Evolutionary conservation across 2,329 filamentous ascomycete species (phyloP), one percentile per base, ranked within the genome.

Genomic region (Pyricularia pennisetigena): DNA sequence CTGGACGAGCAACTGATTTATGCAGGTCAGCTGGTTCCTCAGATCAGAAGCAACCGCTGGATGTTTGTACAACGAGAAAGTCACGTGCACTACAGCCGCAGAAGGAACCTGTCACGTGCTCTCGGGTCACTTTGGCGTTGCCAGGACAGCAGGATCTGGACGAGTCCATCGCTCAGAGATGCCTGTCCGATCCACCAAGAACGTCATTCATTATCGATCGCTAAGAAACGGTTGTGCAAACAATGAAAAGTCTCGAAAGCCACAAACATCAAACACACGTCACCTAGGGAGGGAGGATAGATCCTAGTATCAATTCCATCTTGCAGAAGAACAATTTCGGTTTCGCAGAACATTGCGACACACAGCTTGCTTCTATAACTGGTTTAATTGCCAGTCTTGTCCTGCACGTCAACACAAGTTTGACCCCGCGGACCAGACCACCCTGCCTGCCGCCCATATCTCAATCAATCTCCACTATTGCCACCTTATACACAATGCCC

Each of bases 121-220:
- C 70, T 75, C 82, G 82, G 75, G 79, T 75, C 72, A 71, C 64
- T 78, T 78, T 82, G 82, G 81, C 79, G 84, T 86, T 86, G 83
- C 82, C 83, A 81, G 79, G 83, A 80, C 83, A 85, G 72, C 73
- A n/a, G 16, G 32, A 54, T 54, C 57, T 61, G 5, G 20, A 12
- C 7, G 32, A 23, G 64, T 32, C n/a, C 26, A 57, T 28, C 6
- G 6, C 26, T 26, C 20, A 54, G 30, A 59, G 66, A 41, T 24
- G 16, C 57, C 29, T 24, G 16, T 23, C 29, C 49, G 68, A 67
- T 70, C 66, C 68, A 59, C 41, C 26, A 49, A 59, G 68, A 61
- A 71, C 70, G 69, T 71, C 69, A 70, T 70, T 64, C 12, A 70
- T 41, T 16, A 41, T 68, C 68, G 54, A 63, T 71, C 30, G 20